These are phyloP conservation scores for Syncephalis plumigaleata DNA, from an alignment of 371 early-diverging fungal genomes.

Conservation along the genomic window DNA sequence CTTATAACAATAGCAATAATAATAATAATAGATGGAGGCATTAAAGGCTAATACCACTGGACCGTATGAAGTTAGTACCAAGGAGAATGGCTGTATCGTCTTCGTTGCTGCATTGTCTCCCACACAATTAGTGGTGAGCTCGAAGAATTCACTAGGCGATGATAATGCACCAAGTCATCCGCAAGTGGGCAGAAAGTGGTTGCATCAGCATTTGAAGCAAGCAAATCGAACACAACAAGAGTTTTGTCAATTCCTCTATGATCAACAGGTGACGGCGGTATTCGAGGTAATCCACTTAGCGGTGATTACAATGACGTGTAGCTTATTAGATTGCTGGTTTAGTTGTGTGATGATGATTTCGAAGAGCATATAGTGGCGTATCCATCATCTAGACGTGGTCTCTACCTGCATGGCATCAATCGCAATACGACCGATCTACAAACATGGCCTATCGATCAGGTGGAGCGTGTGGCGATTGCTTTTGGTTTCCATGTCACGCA, in stretches of 20 bases:
- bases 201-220: conserved; percentile 37
- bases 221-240: conserved; percentile 36
- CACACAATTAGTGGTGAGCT: conserved; percentile 64
- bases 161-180: conserved; percentile 26
- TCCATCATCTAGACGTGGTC: conserved; percentile 49
- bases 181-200: conserved; percentile 61
- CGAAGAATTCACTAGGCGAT: conserved; percentile 56
- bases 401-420: conserved; percentile 87
- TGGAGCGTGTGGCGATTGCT: conserved; percentile 35
- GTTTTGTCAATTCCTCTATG: conserved; percentile 49
- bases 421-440: conserved; percentile 48
- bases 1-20: not conserved
- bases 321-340: too few relatives aligned
- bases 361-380: conserved; percentile 89
- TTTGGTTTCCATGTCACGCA: conserved; percentile 56
- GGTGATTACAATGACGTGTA: too few relatives aligned
- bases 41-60: conserved; percentile 43
- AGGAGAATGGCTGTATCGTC: conserved; percentile 94
- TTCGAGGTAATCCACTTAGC: conserved; percentile 73
- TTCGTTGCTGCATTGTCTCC: conserved; percentile 50
- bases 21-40: conserved; percentile 23
- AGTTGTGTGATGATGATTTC: conserved; percentile 88
- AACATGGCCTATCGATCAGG: conserved; percentile 43
- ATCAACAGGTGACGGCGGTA: conserved; percentile 61
- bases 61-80: conserved; percentile 82